Percentiles rank a stretch among this genome's conserved stretches.
phyloP scores from a whole-genome alignment of 139 green algal genomes.

The Micractinium conductrix region DNA sequence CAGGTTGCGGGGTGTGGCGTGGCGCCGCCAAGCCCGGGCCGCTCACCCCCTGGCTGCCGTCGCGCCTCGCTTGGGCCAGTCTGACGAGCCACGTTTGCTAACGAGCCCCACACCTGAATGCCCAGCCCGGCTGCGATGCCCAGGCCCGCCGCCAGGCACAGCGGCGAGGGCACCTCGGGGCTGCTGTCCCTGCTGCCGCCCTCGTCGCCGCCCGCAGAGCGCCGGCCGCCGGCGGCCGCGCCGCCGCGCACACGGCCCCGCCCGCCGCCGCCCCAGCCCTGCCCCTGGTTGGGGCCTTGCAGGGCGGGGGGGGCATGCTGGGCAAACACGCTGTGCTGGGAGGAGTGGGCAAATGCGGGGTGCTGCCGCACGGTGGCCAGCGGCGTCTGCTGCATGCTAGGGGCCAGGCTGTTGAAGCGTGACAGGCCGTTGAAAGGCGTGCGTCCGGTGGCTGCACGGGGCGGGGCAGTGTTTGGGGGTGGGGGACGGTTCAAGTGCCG shows the following conservation, averaged over 20 bases:
- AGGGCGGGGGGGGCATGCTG: background rate
- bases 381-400: background rate
- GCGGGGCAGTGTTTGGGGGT: background rate
- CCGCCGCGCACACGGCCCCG: background rate
- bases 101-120: too few species aligned
- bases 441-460: background rate
- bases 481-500: background rate
- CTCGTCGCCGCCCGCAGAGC: background rate
- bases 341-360: background rate
- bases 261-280: background rate
- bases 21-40: too few species aligned
- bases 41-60: too few species aligned
- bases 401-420: slow-evolving; percentile 22
- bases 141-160: background rate
- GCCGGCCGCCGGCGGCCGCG: background rate
- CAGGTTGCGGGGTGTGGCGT: background rate
- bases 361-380: background rate
- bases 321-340: background rate
- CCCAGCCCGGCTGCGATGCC: background rate
- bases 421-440: slow-evolving; percentile 18
- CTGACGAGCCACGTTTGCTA: too few species aligned
- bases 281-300: background rate
- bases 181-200: background rate
- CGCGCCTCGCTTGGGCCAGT: too few species aligned
- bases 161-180: background rate